Percentiles rank a stretch among this genome's conserved stretches.
phyloP scores from a whole-genome alignment of 140 eudicot species.

The Oenanthe javanica region DNA sequence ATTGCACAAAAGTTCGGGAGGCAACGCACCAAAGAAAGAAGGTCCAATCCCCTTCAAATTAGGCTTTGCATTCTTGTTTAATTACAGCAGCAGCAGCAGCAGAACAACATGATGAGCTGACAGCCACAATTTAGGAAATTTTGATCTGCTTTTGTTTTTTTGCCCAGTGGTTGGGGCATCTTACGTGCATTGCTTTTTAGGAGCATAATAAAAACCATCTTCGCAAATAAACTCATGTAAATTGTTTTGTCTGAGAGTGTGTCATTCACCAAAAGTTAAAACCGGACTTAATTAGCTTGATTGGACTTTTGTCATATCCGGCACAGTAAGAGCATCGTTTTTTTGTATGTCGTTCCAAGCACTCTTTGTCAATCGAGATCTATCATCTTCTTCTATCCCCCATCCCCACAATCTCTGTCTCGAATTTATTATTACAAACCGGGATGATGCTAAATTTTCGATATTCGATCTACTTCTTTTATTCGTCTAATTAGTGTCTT shows the following conservation, averaged over 20 bases:
- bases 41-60: neutral
- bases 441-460: neutral
- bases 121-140: neutral
- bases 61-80: slow-evolving; percentile 7
- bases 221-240: neutral
- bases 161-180: neutral
- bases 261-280: neutral
- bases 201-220: neutral
- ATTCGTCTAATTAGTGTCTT: no score
- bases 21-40: neutral
- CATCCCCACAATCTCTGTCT: neutral
- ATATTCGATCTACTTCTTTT: neutral
- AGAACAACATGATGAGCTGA: neutral
- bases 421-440: neutral
- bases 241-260: neutral
- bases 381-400: neutral
- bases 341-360: neutral
- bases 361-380: neutral
- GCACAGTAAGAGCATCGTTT: slow-evolving; percentile 5
- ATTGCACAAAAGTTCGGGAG: neutral
- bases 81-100: neutral
- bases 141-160: neutral
- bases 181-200: neutral
- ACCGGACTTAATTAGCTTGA: neutral
- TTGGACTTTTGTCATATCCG: neutral